Conservation (phyloP, 805 yeast genomes). For the Peterozyma xylosa region DNA sequence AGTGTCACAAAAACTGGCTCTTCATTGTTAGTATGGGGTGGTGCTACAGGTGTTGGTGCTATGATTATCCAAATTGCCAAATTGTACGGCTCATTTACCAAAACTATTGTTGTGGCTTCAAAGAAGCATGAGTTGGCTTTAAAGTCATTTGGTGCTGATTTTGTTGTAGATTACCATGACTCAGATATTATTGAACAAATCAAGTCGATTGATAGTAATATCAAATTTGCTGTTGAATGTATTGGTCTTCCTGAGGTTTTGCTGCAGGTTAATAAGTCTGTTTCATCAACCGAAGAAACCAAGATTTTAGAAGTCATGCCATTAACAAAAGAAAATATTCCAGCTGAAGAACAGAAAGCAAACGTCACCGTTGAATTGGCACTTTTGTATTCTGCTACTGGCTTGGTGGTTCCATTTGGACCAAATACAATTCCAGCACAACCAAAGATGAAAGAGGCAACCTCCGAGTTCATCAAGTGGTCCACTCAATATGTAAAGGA, state of each 20-base stretch:
- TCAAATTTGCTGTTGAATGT: slow-evolving; percentile 17
- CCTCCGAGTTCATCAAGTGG: slow-evolving; percentile 19
- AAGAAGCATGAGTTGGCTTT: no score
- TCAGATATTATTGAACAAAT: slow-evolving; percentile 37
- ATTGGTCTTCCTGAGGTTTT: slow-evolving; percentile 19
- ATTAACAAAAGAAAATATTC: slow-evolving; percentile 15
- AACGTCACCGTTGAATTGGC: slow-evolving; percentile 22
- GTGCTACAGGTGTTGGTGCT: slow-evolving; percentile 17
- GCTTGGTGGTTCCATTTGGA: slow-evolving; percentile 24
- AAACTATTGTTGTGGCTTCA: slow-evolving; percentile 14
- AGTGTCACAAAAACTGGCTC: slow-evolving; percentile 3
- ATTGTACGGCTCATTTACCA: slow-evolving; percentile 11
- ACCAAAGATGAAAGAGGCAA: slow-evolving; percentile 17
- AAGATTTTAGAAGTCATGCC: slow-evolving; percentile 21
- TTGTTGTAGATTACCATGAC: slow-evolving; percentile 42
- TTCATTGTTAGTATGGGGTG: slow-evolving; percentile 18
- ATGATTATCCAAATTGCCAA: slow-evolving; percentile 15
- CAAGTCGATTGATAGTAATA: slow-evolving; percentile 15
- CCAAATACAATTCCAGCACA: slow-evolving; percentile 15
- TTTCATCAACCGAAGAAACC: slow-evolving; percentile 19
- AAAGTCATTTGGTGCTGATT: slow-evolving; percentile 35
- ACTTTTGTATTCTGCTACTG: slow-evolving; percentile 25
- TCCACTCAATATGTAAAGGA: slow-evolving; percentile 14
- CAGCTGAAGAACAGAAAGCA: slow-evolving; percentile 20
- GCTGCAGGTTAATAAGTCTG: slow-evolving; percentile 23